Percentiles rank a stretch among this genome's conserved stretches.
Conservation (phyloP, 345 rosid species). For the Hypericum perforatum region DNA sequence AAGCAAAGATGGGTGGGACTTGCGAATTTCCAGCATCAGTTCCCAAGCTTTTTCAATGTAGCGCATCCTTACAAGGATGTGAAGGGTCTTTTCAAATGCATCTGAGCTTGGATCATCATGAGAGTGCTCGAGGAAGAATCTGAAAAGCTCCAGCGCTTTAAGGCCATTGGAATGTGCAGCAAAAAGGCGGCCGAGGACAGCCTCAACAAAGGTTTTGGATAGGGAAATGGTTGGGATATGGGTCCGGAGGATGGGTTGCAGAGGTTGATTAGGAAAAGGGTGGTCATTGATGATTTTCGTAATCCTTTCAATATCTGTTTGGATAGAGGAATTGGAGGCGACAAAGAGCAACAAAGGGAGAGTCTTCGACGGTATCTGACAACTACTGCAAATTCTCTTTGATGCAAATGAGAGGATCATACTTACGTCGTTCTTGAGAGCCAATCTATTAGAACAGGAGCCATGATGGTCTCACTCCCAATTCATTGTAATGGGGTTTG, state of each 20-base stretch:
- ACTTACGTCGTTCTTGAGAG: no score
- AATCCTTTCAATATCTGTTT: slow-evolving; percentile 35
- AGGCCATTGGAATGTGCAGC: slow-evolving; percentile 83
- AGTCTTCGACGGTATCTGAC: no score
- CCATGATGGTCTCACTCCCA: no score
- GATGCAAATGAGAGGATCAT: no score
- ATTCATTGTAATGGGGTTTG: no score
- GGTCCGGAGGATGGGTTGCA: slow-evolving; percentile 35
- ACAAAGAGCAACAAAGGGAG: not conserved
- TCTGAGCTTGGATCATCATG: slow-evolving; percentile 36
- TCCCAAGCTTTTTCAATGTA: slow-evolving; percentile 85
- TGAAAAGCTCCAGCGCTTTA: slow-evolving; percentile 80
- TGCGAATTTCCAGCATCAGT: slow-evolving; percentile 43
- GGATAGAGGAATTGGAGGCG: not conserved
- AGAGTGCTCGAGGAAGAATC: slow-evolving; percentile 27
- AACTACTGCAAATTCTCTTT: no score
- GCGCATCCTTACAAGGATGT: slow-evolving; percentile 70
- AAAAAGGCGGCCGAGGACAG: slow-evolving; percentile 75
- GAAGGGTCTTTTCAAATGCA: slow-evolving; percentile 79
- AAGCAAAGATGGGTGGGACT: slow-evolving; percentile 36
- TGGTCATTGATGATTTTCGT: slow-evolving; percentile 61
- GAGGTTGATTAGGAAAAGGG: slow-evolving; percentile 55
- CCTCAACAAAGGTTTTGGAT: slow-evolving; percentile 38
- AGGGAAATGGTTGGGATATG: slow-evolving; percentile 29
- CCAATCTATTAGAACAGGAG: no score